Base-by-base conservation (phyloP, 2,329 filamentous ascomycete genomes). In the Ophiostoma piceae region DNA sequence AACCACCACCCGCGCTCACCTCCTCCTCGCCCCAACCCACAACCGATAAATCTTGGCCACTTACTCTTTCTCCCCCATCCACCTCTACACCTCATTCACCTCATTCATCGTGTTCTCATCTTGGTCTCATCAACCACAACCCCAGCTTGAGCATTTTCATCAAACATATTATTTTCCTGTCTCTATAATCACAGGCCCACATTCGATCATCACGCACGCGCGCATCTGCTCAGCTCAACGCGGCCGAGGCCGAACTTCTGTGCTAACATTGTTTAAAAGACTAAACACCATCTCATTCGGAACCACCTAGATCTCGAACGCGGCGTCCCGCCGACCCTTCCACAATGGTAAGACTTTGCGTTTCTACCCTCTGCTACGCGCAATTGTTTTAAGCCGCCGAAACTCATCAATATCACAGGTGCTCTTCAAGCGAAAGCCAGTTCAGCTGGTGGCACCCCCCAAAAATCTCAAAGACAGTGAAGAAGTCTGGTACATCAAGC, bases 391-490 rank as follows among this genome's bases (percentile, higher is more conserved):
- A 9, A 19, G 19, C 54, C 62, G 22, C 57, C 68, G 5, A 68
- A 22, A 54, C 57, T 11, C 9, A 11, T 54, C 4, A 29, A 12
- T 35, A 16, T 65, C 68, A 67, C 77, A 98, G 94, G 94, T 99
- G 75, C 86, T 97, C 74, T 97, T 92, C 81, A 98, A 98, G 83
- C 88, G 95, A 76, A 98, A 98, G 81, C 94, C 94, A 70, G 93
- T 98, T 77, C 89, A 92, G 81, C 91, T 92, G 78, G 83, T 94
- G 74, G 85, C 90, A 67, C 84, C 85, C 66, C 90, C 91, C 29
- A 51, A 41, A 9, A 82, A 86, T 68, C 87, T 94, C 74, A 85
- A 93, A 74, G 89, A 95, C 83, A 92, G 96, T 74, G 85, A 87
- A 75, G 93, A 98, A 86, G 62, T 98, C 70, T 99, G 93, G 92